Base-by-base conservation (phyloP, 306 rosid genomes). In the Inga laurina region DNA sequence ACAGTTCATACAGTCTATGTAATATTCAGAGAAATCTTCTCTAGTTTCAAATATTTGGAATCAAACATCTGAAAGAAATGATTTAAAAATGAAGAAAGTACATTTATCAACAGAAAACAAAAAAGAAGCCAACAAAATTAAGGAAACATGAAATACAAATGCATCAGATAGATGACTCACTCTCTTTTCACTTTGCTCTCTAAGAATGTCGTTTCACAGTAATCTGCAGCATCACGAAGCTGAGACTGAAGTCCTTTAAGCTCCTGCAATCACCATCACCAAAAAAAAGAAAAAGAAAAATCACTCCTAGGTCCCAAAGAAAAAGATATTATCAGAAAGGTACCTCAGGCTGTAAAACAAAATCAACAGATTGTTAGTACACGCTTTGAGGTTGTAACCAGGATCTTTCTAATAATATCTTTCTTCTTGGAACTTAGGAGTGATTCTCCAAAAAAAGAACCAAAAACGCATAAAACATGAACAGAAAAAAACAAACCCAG, bases 211-310 rank as follows among this genome's bases (percentile, higher is more conserved):
- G 91, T 80, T 88, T 94, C 98, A 45, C 92, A 89, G 86, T 89
- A 82, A 77, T 94, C 96, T 39, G 98, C 98, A 65, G 96, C 97
- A 57, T 85, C 57, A 81, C 88, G 94, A 84, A 94, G 96, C 86
- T 94, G 96, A 71, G 91, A 82, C 79, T 93, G 86, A 81, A 94
- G 84, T 72, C 80, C 93, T 78, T 81, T 87, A 14, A 94, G 90
- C 65, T 90, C 98, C 98, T 94, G 79, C 74, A 72, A 82, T 49
- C 72, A 70, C 66, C 68, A 37, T 72, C 19, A 77, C 10, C 39
- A 27, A 15, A 35, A 1, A 75, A 3, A 19, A 54, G n/a, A 27
- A 1, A 27, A 27, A 27, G 30, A 27, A 27, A 27, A 27, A 27
- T 27, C 30, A 27, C 30, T 27, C 30, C 30, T 27, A 27, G 30